Base-by-base conservation (phyloP, 1,139 yeast species). In the Suhomyces coccinellae region DNA sequence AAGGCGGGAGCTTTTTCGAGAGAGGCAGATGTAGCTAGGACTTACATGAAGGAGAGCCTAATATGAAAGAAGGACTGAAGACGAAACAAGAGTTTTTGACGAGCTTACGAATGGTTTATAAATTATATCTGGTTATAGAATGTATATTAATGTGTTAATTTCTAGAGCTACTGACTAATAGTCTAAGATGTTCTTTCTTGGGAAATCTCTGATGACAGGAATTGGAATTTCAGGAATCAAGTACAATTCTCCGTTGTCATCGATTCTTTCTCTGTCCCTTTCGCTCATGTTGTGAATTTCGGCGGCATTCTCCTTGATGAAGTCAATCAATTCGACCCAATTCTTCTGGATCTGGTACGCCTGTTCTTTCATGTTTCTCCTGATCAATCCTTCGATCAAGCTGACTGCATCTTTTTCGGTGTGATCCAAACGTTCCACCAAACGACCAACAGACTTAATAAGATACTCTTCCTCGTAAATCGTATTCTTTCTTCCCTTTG, bases 401-500 rank as follows among this genome's bases (percentile, higher is more conserved):
- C 79, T 77, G 17, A 77, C 58, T 1, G 95, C 93, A 58, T 95
- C 99, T 0, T 81, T 72, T 53, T 81, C 81, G 0, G 96, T 86
- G 51, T 80, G 83, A 41, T 82, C 81, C 50, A 93, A 70, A 56
- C 99, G 80, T 51, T 89, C 97, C 40, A 90, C 70, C 60, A 95
- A 75, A 59, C 99, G 80, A 6, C 96, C 95, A 52, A 89, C 83
- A 1, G 98, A 90, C 55, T 79, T 82, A 46, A 93, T 85, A 48
- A 95, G 79, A 62, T 95, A 95, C 63, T 93, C 99, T 62, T 95
- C 99, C 66, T 93, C 99, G 60, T 93, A 93, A 15, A 93, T 87
- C 4, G 98, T 91, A 35, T 98, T 98, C 71, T 93, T 93, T 72
- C 95, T 88, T 48, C 99, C 99, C 57, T 96, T 82, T 1, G 99